Percentiles rank a stretch among this genome's conserved stretches.
These are phyloP conservation scores for Takashimella koratensis DNA, from an alignment of 1,284 basidiomycete species.

Conservation along the genomic window DNA sequence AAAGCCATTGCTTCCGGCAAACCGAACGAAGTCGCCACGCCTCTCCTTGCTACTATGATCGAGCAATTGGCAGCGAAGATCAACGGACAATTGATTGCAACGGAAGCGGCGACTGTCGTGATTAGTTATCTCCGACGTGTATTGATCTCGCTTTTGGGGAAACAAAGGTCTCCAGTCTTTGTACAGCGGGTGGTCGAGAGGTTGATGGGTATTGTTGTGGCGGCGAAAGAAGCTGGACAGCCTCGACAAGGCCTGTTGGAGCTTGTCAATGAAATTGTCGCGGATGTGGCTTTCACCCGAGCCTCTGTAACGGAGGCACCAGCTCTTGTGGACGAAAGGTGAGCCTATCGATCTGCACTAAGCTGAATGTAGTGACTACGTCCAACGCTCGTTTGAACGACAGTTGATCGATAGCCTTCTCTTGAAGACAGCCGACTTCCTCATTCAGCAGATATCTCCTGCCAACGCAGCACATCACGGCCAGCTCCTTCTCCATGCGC, in stretches of 20 bases:
- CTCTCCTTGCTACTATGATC: slow-evolving; percentile 68
- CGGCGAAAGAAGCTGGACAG: slow-evolving; percentile 35
- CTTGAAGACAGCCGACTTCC: neutral
- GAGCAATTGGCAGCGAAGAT: slow-evolving; percentile 71
- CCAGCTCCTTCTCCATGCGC: neutral
- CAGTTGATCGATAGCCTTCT: neutral
- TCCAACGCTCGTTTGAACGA: slow-evolving; percentile 8
- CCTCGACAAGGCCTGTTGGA: slow-evolving; percentile 48
- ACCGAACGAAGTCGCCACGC: slow-evolving; percentile 55
- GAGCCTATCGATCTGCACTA: neutral
- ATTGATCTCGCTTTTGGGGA: slow-evolving; percentile 57
- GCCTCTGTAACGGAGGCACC: slow-evolving; percentile 1
- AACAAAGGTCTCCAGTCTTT: slow-evolving; percentile 52
- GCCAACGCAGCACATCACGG: neutral
- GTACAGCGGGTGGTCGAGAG: slow-evolving; percentile 23
- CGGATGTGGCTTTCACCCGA: slow-evolving; percentile 53
- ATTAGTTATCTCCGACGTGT: slow-evolving; percentile 62
- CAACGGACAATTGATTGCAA: slow-evolving; percentile 55
- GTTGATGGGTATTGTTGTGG: slow-evolving; percentile 21
- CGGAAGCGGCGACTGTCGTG: slow-evolving; percentile 62
- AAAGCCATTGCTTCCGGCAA: slow-evolving; percentile 27
- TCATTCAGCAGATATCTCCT: neutral
- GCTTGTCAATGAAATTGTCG: slow-evolving; percentile 57
- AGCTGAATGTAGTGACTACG: slow-evolving; percentile 5
- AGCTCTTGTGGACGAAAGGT: slow-evolving; percentile 12